Evolutionary conservation across 2,329 filamentous ascomycete species (phyloP).

Genomic region (Graphiopsis chlorocephala): DNA sequence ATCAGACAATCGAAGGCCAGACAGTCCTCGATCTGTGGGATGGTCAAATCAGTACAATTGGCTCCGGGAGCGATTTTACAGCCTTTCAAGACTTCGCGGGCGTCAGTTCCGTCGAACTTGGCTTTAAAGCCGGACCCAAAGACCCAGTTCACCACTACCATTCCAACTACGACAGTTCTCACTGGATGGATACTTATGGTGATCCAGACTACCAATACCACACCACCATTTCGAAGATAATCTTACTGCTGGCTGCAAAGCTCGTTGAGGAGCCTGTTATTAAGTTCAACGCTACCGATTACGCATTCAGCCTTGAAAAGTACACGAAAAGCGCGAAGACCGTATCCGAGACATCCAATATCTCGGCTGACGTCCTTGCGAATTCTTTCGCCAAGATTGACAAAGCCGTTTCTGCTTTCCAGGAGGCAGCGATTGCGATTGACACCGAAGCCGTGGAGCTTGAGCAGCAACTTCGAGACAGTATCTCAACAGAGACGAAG

Average conservation of each 20-base stretch:
- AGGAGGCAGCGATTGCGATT: neutral
- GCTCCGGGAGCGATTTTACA: slow-evolving; percentile 52
- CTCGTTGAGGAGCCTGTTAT: slow-evolving; percentile 48
- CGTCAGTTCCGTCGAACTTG: slow-evolving; percentile 48
- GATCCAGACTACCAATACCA: slow-evolving; percentile 63
- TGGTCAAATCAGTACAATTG: slow-evolving; percentile 55
- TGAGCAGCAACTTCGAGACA: slow-evolving; percentile 43
- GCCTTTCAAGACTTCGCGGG: slow-evolving; percentile 54
- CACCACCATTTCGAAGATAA: slow-evolving; percentile 46
- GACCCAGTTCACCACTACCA: slow-evolving; percentile 71
- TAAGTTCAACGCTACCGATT: slow-evolving; percentile 47
- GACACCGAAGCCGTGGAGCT: slow-evolving; percentile 18
- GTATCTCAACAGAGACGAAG: slow-evolving; percentile 51
- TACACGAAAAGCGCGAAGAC: slow-evolving; percentile 35
- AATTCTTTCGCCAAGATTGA: slow-evolving; percentile 40
- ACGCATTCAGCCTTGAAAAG: slow-evolving; percentile 40
- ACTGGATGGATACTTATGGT: slow-evolving; percentile 79
- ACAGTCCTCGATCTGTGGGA: slow-evolving; percentile 65
- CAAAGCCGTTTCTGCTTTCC: slow-evolving; percentile 39
- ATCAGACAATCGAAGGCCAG: slow-evolving; percentile 68
- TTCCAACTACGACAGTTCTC: slow-evolving; percentile 77
- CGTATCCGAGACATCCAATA: slow-evolving; percentile 3
- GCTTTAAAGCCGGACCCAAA: slow-evolving; percentile 35
- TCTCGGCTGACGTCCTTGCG: slow-evolving; percentile 19
- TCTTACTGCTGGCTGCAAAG: slow-evolving; percentile 45